Evolutionary conservation across 345 rosid genomes (phyloP).

Genomic region (Bruguiera parviflora): DNA sequence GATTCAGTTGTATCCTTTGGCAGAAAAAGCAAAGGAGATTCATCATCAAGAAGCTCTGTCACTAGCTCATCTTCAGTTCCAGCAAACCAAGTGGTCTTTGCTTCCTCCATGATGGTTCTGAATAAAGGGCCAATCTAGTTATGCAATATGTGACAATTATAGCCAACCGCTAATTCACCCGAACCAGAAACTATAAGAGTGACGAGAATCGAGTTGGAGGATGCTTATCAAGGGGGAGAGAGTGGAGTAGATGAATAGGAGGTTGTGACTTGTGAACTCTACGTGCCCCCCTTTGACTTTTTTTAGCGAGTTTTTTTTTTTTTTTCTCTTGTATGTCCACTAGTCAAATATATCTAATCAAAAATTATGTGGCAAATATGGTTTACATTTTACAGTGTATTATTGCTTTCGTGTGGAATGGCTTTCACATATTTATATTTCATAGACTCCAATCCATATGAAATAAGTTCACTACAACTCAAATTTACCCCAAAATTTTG

Average conservation of each 20-base stretch:
- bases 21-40: slow-evolving; percentile 41
- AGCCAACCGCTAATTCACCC: not conserved
- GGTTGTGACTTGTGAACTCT: not conserved
- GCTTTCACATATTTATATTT: too few species aligned
- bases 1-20: slow-evolving; percentile 26
- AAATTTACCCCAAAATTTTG: too few species aligned
- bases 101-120: slow-evolving; percentile 14
- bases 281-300: slow-evolving; percentile 13
- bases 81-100: slow-evolving; percentile 20
- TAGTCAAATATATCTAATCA: too few species aligned
- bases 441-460: too few species aligned
- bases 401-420: too few species aligned
- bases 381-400: too few species aligned
- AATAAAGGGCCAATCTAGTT: not conserved
- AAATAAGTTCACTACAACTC: too few species aligned
- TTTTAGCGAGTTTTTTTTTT: slow-evolving; percentile 6
- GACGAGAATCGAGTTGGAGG: slow-evolving; percentile 16
- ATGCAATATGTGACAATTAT: slow-evolving; percentile 12
- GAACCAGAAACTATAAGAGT: not conserved
- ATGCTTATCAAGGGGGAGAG: slow-evolving; percentile 10
- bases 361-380: too few species aligned
- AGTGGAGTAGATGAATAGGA: slow-evolving; percentile 51
- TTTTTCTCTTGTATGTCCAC: not conserved
- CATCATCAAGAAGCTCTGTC: slow-evolving; percentile 48
- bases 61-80: slow-evolving; percentile 42